These are phyloP conservation scores for Plenodomus biglobosus DNA, from an alignment of 2,329 filamentous ascomycete species.

Conservation along the genomic window DNA sequence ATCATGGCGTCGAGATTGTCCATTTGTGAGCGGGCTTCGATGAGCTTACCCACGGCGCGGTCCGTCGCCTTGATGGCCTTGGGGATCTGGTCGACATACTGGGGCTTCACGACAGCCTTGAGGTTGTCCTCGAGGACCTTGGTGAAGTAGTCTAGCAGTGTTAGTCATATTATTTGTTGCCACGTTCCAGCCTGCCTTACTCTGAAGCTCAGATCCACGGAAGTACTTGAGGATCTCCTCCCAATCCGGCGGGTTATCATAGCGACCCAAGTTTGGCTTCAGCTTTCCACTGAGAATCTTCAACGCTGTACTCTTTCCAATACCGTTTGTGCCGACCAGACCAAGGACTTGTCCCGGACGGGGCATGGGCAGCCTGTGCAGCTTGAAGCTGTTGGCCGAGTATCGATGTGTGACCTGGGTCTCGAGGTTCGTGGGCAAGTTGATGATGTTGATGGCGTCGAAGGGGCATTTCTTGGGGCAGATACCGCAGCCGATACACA, in stretches of 20 bases:
- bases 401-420: conserved; percentile 98
- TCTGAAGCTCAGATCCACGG: conserved; percentile 95
- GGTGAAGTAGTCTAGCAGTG: conserved; percentile 83
- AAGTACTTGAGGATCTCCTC: conserved; percentile 99
- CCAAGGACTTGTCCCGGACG: conserved; percentile 93
- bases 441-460: conserved; percentile 99
- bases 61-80: conserved; percentile 82
- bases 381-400: conserved; percentile 99
- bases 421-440: conserved; percentile 98
- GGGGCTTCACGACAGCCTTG: conserved; percentile 97
- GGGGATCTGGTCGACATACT: conserved; percentile 98
- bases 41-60: conserved; percentile 76
- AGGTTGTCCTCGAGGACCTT: conserved; percentile 96
- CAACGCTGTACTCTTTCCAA: conserved; percentile 98
- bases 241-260: conserved; percentile 97
- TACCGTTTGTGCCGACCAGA: conserved; percentile 98
- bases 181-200: conserved; percentile 54
- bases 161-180: conserved; percentile 13
- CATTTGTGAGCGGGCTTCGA: conserved; percentile 74
- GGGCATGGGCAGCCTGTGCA: conserved; percentile 94
- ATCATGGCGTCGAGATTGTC: conserved; percentile 80
- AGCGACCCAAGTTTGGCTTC: conserved; percentile 94
- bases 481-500: conserved; percentile 98
- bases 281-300: conserved; percentile 98
- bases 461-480: conserved; percentile 99